Evolutionary conservation across 768 basidiomycete species (phyloP), one percentile per base, ranked within the genome.

Genomic region (Amanita muscaria): DNA sequence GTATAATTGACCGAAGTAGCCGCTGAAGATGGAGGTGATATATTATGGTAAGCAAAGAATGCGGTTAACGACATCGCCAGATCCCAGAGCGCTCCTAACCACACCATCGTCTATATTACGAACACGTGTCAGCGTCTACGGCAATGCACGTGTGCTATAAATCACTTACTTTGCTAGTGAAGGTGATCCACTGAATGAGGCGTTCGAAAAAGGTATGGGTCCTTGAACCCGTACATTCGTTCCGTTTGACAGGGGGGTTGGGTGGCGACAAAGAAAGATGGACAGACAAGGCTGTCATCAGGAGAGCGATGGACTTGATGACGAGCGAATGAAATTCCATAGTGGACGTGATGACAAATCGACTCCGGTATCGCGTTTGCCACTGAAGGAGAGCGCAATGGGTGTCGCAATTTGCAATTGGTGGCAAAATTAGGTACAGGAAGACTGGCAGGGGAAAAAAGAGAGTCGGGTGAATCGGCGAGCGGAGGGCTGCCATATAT

Each of bases 201-300:
- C 55, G 56, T 51, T 67, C 65, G 41, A 67, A 67, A 10, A 65
- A 48, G 3, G 63, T 58, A 33, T 60, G 50, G 14, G 55, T 61
- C 15, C 56, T 61, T 44, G 56, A 60, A 9, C 56, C 61, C 45
- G 53, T 55, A n/a, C 61, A 57, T 50, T 66, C 64, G 8, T 63
- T 52, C 19, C 49, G 52, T 46, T 62, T 60, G 14, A 64, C 61
- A 0, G 67, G 64, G 16, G 64, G 65, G 36, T 69, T 67, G 15
- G 67, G 65, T 4, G 67, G 64, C 1, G 65, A 66, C 11, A 67
- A 53, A 1, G 66, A 67, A 23, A 62, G 36, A 39, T 68, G 64
- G 9, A 66, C 64, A 6, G 63, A 60, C 18, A 53, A 37, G 6
- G 59, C 66, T 12, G 64, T 63, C 41, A 56, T 42, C 35, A 62